Evolutionary conservation across 106 monocot genomes (phyloP).

Genomic region (Acanthochlamys bracteata): DNA sequence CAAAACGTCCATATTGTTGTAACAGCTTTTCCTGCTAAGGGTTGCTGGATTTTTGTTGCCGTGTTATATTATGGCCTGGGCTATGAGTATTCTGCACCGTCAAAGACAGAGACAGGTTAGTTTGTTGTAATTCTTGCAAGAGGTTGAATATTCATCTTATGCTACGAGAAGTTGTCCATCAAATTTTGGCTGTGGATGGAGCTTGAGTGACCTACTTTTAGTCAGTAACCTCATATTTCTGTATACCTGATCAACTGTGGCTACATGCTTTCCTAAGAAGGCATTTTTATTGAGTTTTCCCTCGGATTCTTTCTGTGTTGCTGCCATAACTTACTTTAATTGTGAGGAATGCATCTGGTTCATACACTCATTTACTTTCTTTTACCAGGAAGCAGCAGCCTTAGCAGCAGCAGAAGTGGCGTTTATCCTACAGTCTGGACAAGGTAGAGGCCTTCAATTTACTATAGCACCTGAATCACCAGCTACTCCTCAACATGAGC

Average conservation of each 20-base stretch:
- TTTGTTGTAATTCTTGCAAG: not conserved
- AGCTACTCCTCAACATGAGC: conserved; percentile 68
- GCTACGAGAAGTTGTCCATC: no score
- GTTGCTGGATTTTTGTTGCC: conserved; percentile 83
- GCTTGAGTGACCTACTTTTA: no score
- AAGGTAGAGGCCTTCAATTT: conserved; percentile 67
- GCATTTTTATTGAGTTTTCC: no score
- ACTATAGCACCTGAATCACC: conserved; percentile 74
- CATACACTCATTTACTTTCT: not conserved
- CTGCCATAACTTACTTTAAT: no score
- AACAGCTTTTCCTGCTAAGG: conserved; percentile 63
- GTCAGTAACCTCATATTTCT: no score
- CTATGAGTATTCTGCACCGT: conserved; percentile 59
- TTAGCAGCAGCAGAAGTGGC: conserved; percentile 71
- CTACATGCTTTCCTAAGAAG: no score
- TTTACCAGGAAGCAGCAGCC: conserved; percentile 67
- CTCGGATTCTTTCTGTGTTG: not conserved
- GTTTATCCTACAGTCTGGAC: conserved; percentile 71
- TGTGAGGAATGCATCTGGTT: not conserved
- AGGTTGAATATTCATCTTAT: not conserved
- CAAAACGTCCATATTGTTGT: not conserved
- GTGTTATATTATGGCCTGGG: conserved; percentile 83
- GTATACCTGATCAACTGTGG: no score
- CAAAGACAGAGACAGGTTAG: conserved; percentile 67
- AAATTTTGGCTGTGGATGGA: no score